These are phyloP conservation scores for Hibiscus trionum DNA, from an alignment of 345 rosid genomes.

Conservation along the genomic window DNA sequence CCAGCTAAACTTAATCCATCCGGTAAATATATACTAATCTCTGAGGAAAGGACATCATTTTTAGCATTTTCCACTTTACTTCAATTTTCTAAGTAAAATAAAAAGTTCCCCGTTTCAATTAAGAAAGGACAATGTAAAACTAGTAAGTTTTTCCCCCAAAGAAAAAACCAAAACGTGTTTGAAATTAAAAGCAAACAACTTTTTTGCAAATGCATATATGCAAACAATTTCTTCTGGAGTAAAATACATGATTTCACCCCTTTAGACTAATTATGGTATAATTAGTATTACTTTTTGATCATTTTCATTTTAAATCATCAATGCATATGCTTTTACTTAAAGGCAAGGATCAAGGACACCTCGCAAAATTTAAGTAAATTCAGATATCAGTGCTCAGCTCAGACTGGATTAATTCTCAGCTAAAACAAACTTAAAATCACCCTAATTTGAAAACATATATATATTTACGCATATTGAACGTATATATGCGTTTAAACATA, in stretches of 20 bases:
- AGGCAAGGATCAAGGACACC: neutral
- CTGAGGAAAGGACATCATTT: neutral
- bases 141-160: neutral
- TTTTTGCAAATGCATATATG: neutral
- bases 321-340: neutral
- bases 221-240: neutral
- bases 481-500: neutral
- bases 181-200: neutral
- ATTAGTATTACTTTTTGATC: neutral
- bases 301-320: neutral
- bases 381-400: neutral
- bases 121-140: neutral
- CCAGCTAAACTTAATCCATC: slow-evolving; percentile 7
- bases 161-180: neutral
- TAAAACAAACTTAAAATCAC: neutral
- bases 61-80: neutral
- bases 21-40: neutral
- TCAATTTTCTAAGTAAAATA: neutral
- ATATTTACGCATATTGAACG: neutral
- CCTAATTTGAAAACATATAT: neutral
- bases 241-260: neutral
- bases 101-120: neutral
- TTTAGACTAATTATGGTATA: neutral
- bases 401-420: neutral
- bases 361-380: neutral